Evolutionary conservation across 2,329 filamentous ascomycete genomes (phyloP).

Genomic region (Talaromyces pinophilus): DNA sequence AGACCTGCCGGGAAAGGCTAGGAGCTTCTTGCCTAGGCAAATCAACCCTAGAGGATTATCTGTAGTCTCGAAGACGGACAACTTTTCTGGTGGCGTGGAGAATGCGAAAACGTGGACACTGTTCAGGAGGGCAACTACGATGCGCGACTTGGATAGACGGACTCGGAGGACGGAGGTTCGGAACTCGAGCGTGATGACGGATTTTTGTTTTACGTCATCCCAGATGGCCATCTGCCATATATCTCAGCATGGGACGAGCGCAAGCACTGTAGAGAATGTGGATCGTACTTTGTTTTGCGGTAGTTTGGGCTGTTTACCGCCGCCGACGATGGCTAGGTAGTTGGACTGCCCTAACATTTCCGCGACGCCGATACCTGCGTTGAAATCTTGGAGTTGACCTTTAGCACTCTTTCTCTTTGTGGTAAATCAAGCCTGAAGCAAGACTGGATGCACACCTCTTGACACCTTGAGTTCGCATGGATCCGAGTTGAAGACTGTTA

Average conservation of each 20-base stretch:
- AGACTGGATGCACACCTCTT: conserved; percentile 50
- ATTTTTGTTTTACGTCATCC: conserved; percentile 80
- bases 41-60: conserved; percentile 81
- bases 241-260: not conserved
- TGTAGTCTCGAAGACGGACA: conserved; percentile 79
- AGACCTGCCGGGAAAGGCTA: conserved; percentile 86
- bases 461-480: conserved; percentile 69
- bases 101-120: conserved; percentile 81
- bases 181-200: conserved; percentile 74
- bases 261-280: not conserved
- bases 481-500: conserved; percentile 69
- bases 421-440: not conserved
- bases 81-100: conserved; percentile 67
- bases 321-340: conserved; percentile 86
- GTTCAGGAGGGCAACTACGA: conserved; percentile 79
- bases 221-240: conserved; percentile 69
- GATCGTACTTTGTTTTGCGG: conserved; percentile 73
- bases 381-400: conserved; percentile 60
- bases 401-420: not conserved
- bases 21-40: conserved; percentile 69
- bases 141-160: conserved; percentile 71
- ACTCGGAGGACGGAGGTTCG: conserved; percentile 79
- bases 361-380: conserved; percentile 76
- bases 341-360: conserved; percentile 86
- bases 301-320: conserved; percentile 81